Evolutionary conservation across 176 grass and related monocot genomes (phyloP), one percentile per base, ranked within the genome.

Genomic region (Dactylis glomerata): DNA sequence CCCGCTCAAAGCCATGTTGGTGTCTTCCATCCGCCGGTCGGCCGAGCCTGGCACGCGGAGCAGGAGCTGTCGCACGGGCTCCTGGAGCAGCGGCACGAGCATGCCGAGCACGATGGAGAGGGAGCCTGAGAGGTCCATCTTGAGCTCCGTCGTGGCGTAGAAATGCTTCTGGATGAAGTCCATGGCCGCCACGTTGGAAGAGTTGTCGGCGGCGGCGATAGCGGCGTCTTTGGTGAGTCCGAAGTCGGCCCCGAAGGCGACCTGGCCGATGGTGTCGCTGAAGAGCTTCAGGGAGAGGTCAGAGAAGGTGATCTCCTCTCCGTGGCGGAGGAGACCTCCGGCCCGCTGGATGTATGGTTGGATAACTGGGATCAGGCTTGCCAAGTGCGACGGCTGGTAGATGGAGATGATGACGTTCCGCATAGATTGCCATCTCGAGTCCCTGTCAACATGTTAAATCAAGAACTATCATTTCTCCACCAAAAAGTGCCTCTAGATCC

Each of bases 331-430:
- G 42, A 80, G 67, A 5, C 12, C 11, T 7, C n/a, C 44, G 0
- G 56, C 56, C 0, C 68, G 32, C 12, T 73, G 46, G 37, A 91
- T 33, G 51, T 91, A 87, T 0, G 86, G 76, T 5, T 92, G 89
- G 77, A 92, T 87, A 34, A 9, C 22, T 17, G 89, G 87, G 63
- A 92, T 83, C 20, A 94, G 84, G 70, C 84, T 83, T 5, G 89
- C 83, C 51, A 94, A 1, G 45, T 92, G 92, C 15, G 87, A 89
- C 10, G 92, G 89, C 80, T 89, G 89, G 66, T 94, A 94, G 65
- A 94, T 78, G 57, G 89, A 80, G 70, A 87, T 58, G 49, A 94
- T 67, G 13, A 79, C 76, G 42, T 89, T 94, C 17, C 86, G 32
- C 92, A 89, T 88, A 3, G 88, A 76, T 62, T 76, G 75, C 89